Evolutionary conservation across 306 rosid genomes (phyloP).

Genomic region (cucumber (Cucumis sativus)): Cucumber_9930_V3 NC_026657.2:14051501-14052000

Average conservation of each 20-base stretch:
- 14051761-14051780: too few relatives aligned
- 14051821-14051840: not conserved
- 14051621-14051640: not conserved
- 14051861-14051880: not conserved
- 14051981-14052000: not conserved
- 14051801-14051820: not conserved
- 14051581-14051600: not conserved
- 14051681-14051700: too few relatives aligned
- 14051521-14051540: constrained; percentile 18
- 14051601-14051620: not conserved
- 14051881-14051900: too few relatives aligned
- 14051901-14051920: too few relatives aligned
- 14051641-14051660: not conserved
- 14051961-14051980: not conserved
- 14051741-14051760: not conserved
- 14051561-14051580: not conserved
- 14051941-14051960: too few relatives aligned
- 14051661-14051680: not conserved
- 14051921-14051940: too few relatives aligned
- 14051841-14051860: not conserved
- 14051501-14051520: too few relatives aligned
- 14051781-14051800: not conserved
- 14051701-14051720: too few relatives aligned
- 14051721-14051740: not conserved
- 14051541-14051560: constrained; percentile 46